Conservation (phyloP, 2,329 filamentous ascomycete genomes). For the Aspergillus luchuensis region DNA sequence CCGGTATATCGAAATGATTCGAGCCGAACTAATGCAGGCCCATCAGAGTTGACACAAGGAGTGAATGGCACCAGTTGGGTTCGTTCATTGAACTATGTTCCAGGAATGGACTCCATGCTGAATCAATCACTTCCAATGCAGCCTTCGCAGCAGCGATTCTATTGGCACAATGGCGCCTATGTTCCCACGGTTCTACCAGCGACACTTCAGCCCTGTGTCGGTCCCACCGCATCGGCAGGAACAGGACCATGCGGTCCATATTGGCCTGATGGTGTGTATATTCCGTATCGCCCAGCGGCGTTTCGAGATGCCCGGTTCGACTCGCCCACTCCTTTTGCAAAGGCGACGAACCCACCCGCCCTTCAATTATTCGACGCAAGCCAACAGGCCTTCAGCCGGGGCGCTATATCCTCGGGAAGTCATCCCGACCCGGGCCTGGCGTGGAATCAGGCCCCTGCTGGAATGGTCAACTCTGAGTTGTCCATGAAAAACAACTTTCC, state of each 20-base stretch:
- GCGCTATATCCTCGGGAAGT: conserved; percentile 29
- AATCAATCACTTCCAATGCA: conserved; percentile 56
- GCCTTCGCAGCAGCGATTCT: conserved; percentile 42
- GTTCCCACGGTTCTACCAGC: conserved; percentile 63
- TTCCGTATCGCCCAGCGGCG: conserved; percentile 62
- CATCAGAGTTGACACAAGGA: conserved; percentile 35
- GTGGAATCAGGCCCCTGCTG: conserved; percentile 36
- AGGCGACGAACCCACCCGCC: conserved; percentile 23
- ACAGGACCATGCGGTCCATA: conserved; percentile 62
- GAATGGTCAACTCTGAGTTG: conserved; percentile 31
- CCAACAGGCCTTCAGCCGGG: conserved; percentile 32
- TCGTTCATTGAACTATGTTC: conserved; percentile 47
- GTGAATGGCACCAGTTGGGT: conserved; percentile 45
- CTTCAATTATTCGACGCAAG: conserved; percentile 33
- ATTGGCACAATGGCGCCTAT: conserved; percentile 51
- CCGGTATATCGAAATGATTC: conserved; percentile 42
- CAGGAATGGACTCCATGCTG: conserved; percentile 63
- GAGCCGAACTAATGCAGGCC: conserved; percentile 27
- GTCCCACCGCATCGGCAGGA: conserved; percentile 60
- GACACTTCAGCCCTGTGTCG: conserved; percentile 58
- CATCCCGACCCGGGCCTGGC: conserved; percentile 31
- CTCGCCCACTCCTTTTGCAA: conserved; percentile 27
- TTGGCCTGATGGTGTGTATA: conserved; percentile 64
- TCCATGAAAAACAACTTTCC: conserved; percentile 40
- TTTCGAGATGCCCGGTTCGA: conserved; percentile 55